These are phyloP conservation scores for Platismatia glauca DNA, from an alignment of 495 filamentous ascomycete genomes.

Conservation along the genomic window DNA sequence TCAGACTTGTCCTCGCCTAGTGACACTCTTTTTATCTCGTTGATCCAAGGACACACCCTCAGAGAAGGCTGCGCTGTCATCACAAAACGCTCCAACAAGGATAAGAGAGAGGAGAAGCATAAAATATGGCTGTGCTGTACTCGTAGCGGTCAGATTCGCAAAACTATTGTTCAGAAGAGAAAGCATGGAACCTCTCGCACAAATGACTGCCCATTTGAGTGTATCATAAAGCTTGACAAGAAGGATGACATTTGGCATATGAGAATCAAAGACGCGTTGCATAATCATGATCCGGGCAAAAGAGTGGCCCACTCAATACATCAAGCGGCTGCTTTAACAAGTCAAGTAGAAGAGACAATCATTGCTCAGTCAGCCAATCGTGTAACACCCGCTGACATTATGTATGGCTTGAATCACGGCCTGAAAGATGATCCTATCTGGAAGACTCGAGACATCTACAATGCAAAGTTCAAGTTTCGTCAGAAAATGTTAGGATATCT, in stretches of 20 bases:
- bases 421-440: background rate
- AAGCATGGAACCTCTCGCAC: background rate
- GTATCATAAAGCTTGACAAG: background rate
- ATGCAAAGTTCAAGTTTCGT: background rate
- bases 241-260: background rate
- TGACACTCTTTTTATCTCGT: background rate
- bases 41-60: background rate
- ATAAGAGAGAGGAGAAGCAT: background rate
- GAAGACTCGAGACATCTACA: background rate
- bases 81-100: background rate
- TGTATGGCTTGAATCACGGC: too few species aligned
- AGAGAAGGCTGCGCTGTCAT: background rate
- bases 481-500: background rate
- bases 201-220: background rate
- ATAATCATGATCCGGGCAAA: background rate
- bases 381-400: too few species aligned
- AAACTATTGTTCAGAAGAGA: background rate
- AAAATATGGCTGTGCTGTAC: background rate
- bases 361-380: too few species aligned
- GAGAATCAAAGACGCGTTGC: background rate
- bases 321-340: background rate
- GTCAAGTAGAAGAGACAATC: background rate
- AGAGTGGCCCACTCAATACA: background rate
- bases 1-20: background rate
- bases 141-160: background rate